Evolutionary conservation across 495 filamentous ascomycete species (phyloP).

Genomic region (Neurospora sp.): DNA sequence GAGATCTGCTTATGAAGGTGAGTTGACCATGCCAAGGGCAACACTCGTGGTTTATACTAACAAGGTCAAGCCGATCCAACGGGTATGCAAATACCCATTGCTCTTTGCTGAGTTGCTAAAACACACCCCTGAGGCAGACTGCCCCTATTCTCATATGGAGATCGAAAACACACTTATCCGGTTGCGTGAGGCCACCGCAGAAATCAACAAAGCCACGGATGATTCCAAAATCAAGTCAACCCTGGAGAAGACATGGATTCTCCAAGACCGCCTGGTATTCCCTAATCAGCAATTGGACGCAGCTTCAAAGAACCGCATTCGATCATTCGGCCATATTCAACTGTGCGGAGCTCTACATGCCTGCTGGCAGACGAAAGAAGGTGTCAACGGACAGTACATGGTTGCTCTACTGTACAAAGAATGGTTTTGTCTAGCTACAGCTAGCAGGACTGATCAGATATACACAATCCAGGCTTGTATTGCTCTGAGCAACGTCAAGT

Average conservation of each 20-base stretch:
- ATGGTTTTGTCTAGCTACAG: conserved; percentile 67
- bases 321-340: conserved; percentile 68
- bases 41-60: conserved; percentile 7
- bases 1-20: conserved; percentile 88
- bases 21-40: conserved; percentile 1
- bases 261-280: conserved; percentile 70
- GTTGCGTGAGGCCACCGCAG: conserved; percentile 58
- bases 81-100: conserved; percentile 86
- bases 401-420: conserved; percentile 76
- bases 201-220: conserved; percentile 72
- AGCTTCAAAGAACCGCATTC: conserved; percentile 47
- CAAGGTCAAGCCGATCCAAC: conserved; percentile 68
- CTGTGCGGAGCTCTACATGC: conserved; percentile 83
- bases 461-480: conserved; percentile 72
- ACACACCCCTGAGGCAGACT: conserved; percentile 73
- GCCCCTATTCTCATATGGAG: conserved; percentile 66
- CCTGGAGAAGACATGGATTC: conserved; percentile 63
- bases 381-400: conserved; percentile 70
- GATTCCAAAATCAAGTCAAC: conserved; percentile 44
- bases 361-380: conserved; percentile 61
- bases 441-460: conserved; percentile 44
- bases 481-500: conserved; percentile 53
- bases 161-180: conserved; percentile 64
- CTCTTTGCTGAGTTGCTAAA: conserved; percentile 75
- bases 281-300: conserved; percentile 46